Percentiles rank a stretch among this genome's conserved stretches.
These are phyloP conservation scores for Colletotrichum tropicicola DNA, from an alignment of 2,329 filamentous ascomycete genomes.

Conservation along the genomic window DNA sequence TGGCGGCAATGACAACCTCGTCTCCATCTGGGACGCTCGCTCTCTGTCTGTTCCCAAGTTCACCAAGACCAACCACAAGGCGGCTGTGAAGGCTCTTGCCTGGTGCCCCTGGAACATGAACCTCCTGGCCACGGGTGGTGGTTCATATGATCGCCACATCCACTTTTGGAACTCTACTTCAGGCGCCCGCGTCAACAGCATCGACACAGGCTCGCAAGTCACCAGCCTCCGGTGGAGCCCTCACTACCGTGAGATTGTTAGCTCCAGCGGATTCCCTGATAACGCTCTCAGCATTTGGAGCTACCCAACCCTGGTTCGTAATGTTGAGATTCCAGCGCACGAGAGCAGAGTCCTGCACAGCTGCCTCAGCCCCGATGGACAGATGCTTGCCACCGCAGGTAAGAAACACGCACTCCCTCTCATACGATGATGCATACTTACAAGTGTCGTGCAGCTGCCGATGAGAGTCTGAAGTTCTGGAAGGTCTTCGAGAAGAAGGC, in stretches of 20 bases:
- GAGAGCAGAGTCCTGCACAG: constrained; percentile 97
- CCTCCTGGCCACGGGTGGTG: constrained; percentile 94
- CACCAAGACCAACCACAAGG: constrained; percentile 99
- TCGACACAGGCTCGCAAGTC: constrained; percentile 97
- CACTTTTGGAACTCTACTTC: constrained; percentile 99
- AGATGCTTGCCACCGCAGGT: constrained; percentile 95
- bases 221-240: constrained; percentile 97
- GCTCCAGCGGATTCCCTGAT: constrained; percentile 97
- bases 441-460: constrained; percentile 68
- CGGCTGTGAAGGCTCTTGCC: constrained; percentile 95
- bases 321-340: constrained; percentile 96
- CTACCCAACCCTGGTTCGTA: constrained; percentile 96
- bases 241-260: constrained; percentile 97
- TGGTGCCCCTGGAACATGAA: constrained; percentile 99
- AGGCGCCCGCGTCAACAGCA: constrained; percentile 97
- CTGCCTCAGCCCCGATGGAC: constrained; percentile 94
- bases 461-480: constrained; percentile 99
- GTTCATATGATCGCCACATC: constrained; percentile 96
- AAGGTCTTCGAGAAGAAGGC: constrained; percentile 99
- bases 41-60: constrained; percentile 95
- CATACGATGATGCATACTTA: constrained; percentile 36
- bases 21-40: constrained; percentile 98
- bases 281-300: constrained; percentile 99
- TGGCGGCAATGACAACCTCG: constrained; percentile 97
- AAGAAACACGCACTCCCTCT: constrained; percentile 43